A percentile compares a stretch with the other conserved stretches of the same genome.
These are phyloP conservation scores for Fusarium palustre DNA, from an alignment of 2,329 filamentous ascomycete genomes.

Conservation along the genomic window DNA sequence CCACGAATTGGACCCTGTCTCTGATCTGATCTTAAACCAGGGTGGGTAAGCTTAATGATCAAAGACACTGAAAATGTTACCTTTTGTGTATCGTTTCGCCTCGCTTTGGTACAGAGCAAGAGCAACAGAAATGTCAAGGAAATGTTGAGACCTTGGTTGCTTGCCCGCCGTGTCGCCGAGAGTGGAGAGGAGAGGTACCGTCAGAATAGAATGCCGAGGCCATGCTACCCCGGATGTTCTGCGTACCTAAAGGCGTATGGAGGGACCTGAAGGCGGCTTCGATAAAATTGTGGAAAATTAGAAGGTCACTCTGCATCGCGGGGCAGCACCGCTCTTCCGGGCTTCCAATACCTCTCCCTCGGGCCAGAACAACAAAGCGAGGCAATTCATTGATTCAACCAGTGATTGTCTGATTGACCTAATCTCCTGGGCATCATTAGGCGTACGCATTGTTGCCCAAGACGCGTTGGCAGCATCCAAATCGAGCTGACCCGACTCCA, in stretches of 20 bases:
- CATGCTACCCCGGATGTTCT: slow-evolving; percentile 49
- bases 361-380: slow-evolving; percentile 13
- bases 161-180: slow-evolving; percentile 32
- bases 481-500: slow-evolving; percentile 45
- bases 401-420: slow-evolving; percentile 38
- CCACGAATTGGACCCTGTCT: slow-evolving; percentile 32
- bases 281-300: slow-evolving; percentile 17
- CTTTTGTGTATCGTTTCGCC: slow-evolving; percentile 15
- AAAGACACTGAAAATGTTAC: slow-evolving; percentile 14
- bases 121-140: slow-evolving; percentile 13
- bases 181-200: slow-evolving; percentile 30
- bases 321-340: slow-evolving; percentile 33
- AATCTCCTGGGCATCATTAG: slow-evolving; percentile 49
- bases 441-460: slow-evolving; percentile 53
- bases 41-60: slow-evolving; percentile 39
- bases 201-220: slow-evolving; percentile 29
- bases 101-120: background rate
- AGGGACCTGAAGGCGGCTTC: slow-evolving; percentile 2
- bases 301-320: slow-evolving; percentile 25
- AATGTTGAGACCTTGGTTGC: slow-evolving; percentile 2
- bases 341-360: slow-evolving; percentile 34
- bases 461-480: slow-evolving; percentile 46
- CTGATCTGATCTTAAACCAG: slow-evolving; percentile 45
- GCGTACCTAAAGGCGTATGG: slow-evolving; percentile 1
- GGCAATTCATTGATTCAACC: slow-evolving; percentile 19